phyloP scores from a whole-genome alignment of 768 basidiomycete species.

The Kwoniella mangroviensis region DNA sequence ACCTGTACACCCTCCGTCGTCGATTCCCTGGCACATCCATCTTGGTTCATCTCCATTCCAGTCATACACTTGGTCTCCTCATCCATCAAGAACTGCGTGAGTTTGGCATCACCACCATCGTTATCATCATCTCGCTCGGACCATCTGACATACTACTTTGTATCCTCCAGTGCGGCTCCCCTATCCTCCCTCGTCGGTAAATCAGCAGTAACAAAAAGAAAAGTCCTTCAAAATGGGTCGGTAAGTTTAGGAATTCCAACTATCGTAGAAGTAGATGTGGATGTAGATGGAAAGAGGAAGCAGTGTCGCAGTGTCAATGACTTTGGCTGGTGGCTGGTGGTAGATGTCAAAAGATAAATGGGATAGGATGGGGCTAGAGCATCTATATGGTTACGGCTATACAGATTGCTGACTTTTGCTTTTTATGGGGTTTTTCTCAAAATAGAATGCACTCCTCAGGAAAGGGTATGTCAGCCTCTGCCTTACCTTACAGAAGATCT shows the following conservation, averaged over 20 bases:
- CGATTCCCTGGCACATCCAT: background rate
- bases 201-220: slow-evolving; percentile 22
- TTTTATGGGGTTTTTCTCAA: background rate
- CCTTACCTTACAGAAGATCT: slow-evolving; percentile 93
- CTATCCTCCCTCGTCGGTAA: slow-evolving; percentile 30
- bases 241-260: slow-evolving; percentile 36
- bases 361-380: background rate
- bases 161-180: slow-evolving; percentile 17
- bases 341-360: background rate
- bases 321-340: no score
- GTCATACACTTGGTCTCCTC: background rate
- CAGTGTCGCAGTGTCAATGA: background rate
- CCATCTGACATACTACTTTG: background rate
- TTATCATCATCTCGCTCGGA: background rate
- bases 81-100: slow-evolving; percentile 34
- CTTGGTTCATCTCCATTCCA: background rate
- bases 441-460: slow-evolving; percentile 97
- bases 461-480: slow-evolving; percentile 99
- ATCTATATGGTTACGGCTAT: slow-evolving; percentile 13
- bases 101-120: background rate
- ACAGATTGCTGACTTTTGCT: slow-evolving; percentile 9
- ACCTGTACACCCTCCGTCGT: background rate
- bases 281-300: background rate
- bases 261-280: background rate
- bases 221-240: slow-evolving; percentile 55